Evolutionary conservation across 352 stramenopile genomes (phyloP).

Genomic region (Phytophthora tentaculata): DNA sequence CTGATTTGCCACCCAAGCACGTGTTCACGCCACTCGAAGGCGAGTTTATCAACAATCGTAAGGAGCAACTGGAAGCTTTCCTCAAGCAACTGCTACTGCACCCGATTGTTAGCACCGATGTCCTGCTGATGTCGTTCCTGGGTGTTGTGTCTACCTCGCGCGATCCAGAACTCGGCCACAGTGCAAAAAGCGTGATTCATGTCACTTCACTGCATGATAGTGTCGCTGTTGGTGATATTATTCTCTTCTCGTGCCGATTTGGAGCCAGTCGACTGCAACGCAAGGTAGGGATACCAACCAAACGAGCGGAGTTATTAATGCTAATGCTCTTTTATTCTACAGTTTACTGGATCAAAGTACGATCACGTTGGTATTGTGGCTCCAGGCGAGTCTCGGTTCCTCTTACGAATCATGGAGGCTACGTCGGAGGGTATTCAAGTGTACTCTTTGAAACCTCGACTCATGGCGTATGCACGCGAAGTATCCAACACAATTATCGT

Average conservation of each 20-base stretch:
- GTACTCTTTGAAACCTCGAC: constrained; percentile 75
- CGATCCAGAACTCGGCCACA: constrained; percentile 66
- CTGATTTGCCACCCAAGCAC: constrained; percentile 65
- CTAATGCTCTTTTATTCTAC: constrained; percentile 5
- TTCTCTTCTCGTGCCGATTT: constrained; percentile 85
- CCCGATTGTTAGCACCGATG: constrained; percentile 55
- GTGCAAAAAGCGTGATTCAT: constrained; percentile 69
- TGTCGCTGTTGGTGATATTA: constrained; percentile 73
- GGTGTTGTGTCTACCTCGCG: constrained; percentile 74
- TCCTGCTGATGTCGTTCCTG: constrained; percentile 79
- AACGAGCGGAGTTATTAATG: too few relatives aligned
- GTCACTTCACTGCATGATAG: constrained; percentile 80
- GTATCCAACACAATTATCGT: constrained; percentile 86
- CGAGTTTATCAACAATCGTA: constrained; percentile 64
- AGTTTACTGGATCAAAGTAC: constrained; percentile 81
- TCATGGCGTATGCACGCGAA: constrained; percentile 83
- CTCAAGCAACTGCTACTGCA: constrained; percentile 57
- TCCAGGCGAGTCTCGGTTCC: constrained; percentile 56
- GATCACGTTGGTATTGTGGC: constrained; percentile 87
- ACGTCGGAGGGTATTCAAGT: constrained; percentile 83
- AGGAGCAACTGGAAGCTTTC: constrained; percentile 75
- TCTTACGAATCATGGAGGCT: constrained; percentile 82
- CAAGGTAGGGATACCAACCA: too few relatives aligned
- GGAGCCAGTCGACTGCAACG: constrained; percentile 78
- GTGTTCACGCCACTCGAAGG: constrained; percentile 73